Evolutionary conservation across 345 rosid genomes (phyloP), one percentile per base, ranked within the genome.

Genomic region (Boechera stricta): DNA sequence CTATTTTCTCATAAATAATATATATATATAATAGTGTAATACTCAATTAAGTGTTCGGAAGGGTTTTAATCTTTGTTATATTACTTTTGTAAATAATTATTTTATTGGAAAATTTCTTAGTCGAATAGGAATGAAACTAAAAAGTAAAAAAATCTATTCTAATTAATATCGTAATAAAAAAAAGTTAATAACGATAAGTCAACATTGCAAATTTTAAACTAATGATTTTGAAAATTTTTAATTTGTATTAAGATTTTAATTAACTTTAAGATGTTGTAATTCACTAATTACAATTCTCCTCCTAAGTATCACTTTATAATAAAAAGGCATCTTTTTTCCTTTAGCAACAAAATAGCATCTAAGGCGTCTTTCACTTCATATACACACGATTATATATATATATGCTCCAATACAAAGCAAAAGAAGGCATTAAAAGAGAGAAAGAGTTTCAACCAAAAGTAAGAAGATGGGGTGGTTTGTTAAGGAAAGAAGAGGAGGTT

Each of bases 401-500:
- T 15, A 12, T 15, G 12, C 36, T 26, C 48, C 18, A 36, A 36
- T 54, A 38, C 51, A 38, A 53, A 53, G 9, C 36, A 54, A 36
- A 60, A 49, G 39, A 49, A 61, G 12, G 13, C 49, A 48, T 8
- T 58, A 5, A 33, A 12, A 18, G 59, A 53, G n/a, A 53, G 12
- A 18, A 12, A 3, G 32, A 67, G 44, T 47, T 47, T 47, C 21
- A 47, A 47, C 52, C 21, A 2, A 16, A 51, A 8, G 7, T 24
- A 24, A 7, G 3, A 10, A 62, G 18, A 73, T 73, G 71, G 89
- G 90, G 83, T 47, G 89, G 92, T 59, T 90, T 55, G 47, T 83
- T 58, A 81, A 51, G 12, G 91, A 86, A 56, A 90, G 80, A 78
- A 82, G 90, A 52, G 96, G 94, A 9, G 84, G 86, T 39, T 79